A percentile compares a stretch with the other conserved stretches of the same genome.
These are phyloP conservation scores for Aphanomyces euteiches DNA, from an alignment of 352 stramenopile species.

Conservation along the genomic window DNA sequence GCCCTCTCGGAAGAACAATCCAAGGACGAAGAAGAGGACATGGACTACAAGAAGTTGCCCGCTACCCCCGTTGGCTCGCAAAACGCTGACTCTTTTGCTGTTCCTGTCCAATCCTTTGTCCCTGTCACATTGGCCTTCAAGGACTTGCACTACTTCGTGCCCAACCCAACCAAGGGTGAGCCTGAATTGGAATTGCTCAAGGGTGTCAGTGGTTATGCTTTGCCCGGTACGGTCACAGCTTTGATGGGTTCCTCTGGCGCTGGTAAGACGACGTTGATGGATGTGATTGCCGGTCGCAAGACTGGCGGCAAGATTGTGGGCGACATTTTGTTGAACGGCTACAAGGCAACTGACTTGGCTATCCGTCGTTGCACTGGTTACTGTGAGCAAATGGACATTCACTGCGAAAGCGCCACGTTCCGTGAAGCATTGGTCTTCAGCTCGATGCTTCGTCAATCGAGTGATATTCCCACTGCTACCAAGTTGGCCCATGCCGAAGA, in stretches of 20 bases:
- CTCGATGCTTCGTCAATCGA: conserved; percentile 65
- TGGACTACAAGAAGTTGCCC: not conserved
- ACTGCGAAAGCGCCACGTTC: conserved; percentile 84
- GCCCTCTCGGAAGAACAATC: no score
- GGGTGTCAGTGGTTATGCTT: conserved; percentile 45
- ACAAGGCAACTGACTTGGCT: conserved; percentile 47
- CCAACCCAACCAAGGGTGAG: conserved; percentile 40
- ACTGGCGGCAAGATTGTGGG: conserved; percentile 71
- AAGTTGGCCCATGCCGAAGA: conserved; percentile 51
- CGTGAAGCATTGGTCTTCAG: conserved; percentile 88
- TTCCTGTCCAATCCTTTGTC: conserved; percentile 21
- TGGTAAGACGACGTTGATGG: conserved; percentile 92
- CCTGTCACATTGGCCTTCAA: conserved; percentile 51
- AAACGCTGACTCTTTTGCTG: not conserved
- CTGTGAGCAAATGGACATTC: conserved; percentile 86
- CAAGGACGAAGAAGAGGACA: not conserved
- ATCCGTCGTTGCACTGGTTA: conserved; percentile 53
- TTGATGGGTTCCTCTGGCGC: conserved; percentile 72
- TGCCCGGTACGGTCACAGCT: conserved; percentile 64
- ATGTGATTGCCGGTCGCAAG: conserved; percentile 92
- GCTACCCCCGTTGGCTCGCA: not conserved
- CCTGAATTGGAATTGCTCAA: conserved; percentile 37
- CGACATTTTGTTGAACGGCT: conserved; percentile 58
- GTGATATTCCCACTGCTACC: conserved; percentile 35
- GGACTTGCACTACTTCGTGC: conserved; percentile 57